Evolutionary conservation across 2,329 filamentous ascomycete genomes (phyloP), one percentile per base, ranked within the genome.

Genomic region (Verticillium klebahnii): DNA sequence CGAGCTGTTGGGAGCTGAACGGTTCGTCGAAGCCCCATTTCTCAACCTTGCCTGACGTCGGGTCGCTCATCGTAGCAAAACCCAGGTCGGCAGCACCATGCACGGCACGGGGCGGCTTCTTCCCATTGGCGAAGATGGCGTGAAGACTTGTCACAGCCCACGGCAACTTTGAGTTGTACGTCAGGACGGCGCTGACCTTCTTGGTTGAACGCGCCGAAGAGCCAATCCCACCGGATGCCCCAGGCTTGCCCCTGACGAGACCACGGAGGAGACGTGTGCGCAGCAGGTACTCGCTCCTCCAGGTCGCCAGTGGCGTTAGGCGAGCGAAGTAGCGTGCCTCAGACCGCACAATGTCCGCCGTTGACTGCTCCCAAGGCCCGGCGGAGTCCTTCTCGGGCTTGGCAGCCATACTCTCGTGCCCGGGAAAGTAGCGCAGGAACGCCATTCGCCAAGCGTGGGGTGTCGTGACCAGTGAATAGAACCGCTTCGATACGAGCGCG

Each of bases 271-370:
- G 83, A 56, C 92, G 86, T 2, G 93, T 97, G 56, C 95, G 85
- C 61, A 97, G 78, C 57, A 98, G 89, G 70, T 98, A 99, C 74
- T 99, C 95, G 75, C 92, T 97, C 68, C 94, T 86, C 94, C 95
- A 98, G 9, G 93, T 95, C n/a, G 93, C 90, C 64, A 93, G 78
- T 3, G 88, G 83, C 11, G 91, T 96, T 60, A 99, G 82, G 54
- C 93, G 87, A 17, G 91, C 86, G 70, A 98, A 99, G 66, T 87
- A 85, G 55, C 93, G 90, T 68, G 86, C 85, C 70, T 95, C 90
- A 1, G 90, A 89, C 32, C 86, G 85, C 55, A 93, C 78, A 60
- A 74, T 74, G 69, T 86, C 87, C 60, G 77, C 74, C 56, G 75
- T 74, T 39, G 85, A 77, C 29, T 79, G 75, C 25, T 81, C 78